Percentiles rank a stretch among this genome's conserved stretches.
phyloP scores from a whole-genome alignment of 2,329 filamentous ascomycete species.

The Bipolaris oryzae region DNA sequence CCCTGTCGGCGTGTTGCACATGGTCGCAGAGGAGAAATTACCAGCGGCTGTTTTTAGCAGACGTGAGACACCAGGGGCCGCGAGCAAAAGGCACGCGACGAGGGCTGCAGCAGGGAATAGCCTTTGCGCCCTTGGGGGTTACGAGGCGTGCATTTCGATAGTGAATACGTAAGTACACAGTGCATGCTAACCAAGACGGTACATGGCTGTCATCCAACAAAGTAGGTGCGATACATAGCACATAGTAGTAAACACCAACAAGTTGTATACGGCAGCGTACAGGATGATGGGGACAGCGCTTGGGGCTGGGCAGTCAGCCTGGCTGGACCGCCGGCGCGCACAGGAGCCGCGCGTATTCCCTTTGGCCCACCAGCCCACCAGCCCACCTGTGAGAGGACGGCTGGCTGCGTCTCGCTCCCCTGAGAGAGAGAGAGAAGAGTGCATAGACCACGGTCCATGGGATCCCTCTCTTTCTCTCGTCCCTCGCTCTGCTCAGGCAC shows the following conservation, averaged over 20 bases:
- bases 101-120: not conserved
- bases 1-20: conserved; percentile 20
- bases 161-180: not conserved
- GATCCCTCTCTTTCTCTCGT: conserved; percentile 27
- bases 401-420: conserved; percentile 34
- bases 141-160: not conserved
- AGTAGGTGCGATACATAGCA: too few species aligned
- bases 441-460: conserved; percentile 30
- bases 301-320: conserved; percentile 6
- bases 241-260: too few species aligned
- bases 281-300: not conserved
- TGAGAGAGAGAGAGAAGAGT: conserved; percentile 27
- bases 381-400: conserved; percentile 11
- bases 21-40: conserved; percentile 5
- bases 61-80: not conserved
- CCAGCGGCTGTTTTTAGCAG: conserved; percentile 20
- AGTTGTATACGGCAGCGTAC: not conserved
- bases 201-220: not conserved
- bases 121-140: not conserved
- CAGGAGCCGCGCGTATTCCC: conserved; percentile 30
- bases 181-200: not conserved
- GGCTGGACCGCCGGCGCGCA: conserved; percentile 24
- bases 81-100: not conserved
- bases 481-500: conserved; percentile 34
- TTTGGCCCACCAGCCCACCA: conserved; percentile 32